These are phyloP conservation scores for Penicillium flavigenum DNA, from an alignment of 495 filamentous ascomycete genomes.

Conservation along the genomic window DNA sequence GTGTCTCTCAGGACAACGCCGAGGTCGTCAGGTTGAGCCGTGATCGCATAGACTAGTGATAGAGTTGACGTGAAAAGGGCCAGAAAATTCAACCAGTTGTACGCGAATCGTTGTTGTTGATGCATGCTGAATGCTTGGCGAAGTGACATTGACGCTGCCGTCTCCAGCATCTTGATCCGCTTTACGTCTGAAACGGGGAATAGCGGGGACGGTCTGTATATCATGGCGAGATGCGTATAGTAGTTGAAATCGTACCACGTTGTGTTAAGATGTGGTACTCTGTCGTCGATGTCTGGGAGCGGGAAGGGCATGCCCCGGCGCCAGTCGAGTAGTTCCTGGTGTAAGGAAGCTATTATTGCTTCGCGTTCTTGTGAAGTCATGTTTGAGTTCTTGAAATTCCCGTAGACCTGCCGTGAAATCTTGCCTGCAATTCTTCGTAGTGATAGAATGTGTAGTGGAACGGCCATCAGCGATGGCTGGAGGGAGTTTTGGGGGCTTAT, in stretches of 20 bases:
- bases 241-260: slow-evolving; percentile 47
- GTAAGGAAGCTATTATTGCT: slow-evolving; percentile 29
- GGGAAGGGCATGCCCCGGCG: slow-evolving; percentile 44
- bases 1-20: slow-evolving; percentile 21
- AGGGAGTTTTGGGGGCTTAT: slow-evolving; percentile 19
- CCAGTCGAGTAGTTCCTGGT: slow-evolving; percentile 38
- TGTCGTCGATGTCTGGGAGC: slow-evolving; percentile 34
- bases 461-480: slow-evolving; percentile 36
- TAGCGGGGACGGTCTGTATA: slow-evolving; percentile 39
- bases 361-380: slow-evolving; percentile 25
- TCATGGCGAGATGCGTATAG: slow-evolving; percentile 38
- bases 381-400: slow-evolving; percentile 13
- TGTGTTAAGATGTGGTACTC: slow-evolving; percentile 38
- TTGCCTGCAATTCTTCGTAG: slow-evolving; percentile 39
- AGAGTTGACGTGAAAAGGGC: slow-evolving; percentile 37
- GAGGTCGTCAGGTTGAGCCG: slow-evolving; percentile 30
- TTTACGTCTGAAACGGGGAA: slow-evolving; percentile 30
- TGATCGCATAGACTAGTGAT: slow-evolving; percentile 41
- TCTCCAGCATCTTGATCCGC: slow-evolving; percentile 33
- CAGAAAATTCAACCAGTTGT: slow-evolving; percentile 44
- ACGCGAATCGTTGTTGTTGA: slow-evolving; percentile 37
- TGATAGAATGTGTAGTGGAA: slow-evolving; percentile 40
- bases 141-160: slow-evolving; percentile 37
- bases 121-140: slow-evolving; percentile 38
- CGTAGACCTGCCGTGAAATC: slow-evolving; percentile 32